Percentiles rank a stretch among this genome's conserved stretches.
These are phyloP conservation scores for Nannizziopsis barbatae DNA, from an alignment of 2,329 filamentous ascomycete species.

Conservation along the genomic window DNA sequence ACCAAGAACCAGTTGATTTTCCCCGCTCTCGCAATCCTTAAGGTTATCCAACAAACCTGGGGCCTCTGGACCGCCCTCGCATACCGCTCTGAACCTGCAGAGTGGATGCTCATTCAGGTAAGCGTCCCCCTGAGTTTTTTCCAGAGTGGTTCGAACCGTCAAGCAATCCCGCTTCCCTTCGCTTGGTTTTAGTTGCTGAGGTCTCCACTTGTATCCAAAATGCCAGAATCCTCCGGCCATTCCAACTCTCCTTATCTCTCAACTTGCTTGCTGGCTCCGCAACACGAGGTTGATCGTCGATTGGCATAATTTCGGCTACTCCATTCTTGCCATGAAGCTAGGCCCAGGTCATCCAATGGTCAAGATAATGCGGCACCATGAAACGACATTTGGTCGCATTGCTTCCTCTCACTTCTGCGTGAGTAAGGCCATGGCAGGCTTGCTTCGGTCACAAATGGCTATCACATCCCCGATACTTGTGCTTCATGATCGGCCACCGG, in stretches of 20 bases:
- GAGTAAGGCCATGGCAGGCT: conserved; percentile 72
- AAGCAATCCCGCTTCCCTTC: neutral
- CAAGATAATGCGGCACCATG: conserved; percentile 62
- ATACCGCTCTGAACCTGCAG: conserved; percentile 60
- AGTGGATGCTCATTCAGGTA: conserved; percentile 78
- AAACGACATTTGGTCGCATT: conserved; percentile 56
- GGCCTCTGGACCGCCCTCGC: conserved; percentile 60
- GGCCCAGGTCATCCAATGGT: conserved; percentile 62
- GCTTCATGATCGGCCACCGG: conserved; percentile 75
- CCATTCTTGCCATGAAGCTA: conserved; percentile 64
- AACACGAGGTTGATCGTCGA: conserved; percentile 79
- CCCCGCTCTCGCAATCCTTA: conserved; percentile 64
- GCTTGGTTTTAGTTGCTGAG: neutral
- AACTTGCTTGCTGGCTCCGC: conserved; percentile 60
- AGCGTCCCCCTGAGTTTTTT: conserved; percentile 13
- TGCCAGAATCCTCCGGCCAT: conserved; percentile 83
- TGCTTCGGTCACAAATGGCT: conserved; percentile 57
- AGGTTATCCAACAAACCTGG: conserved; percentile 72
- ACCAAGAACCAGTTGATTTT: conserved; percentile 63
- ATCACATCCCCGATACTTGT: conserved; percentile 56
- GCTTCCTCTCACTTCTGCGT: conserved; percentile 74
- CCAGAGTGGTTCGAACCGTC: neutral
- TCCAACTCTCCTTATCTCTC: conserved; percentile 69
- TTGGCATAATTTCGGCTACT: conserved; percentile 99
- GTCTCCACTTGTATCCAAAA: neutral